These are phyloP conservation scores for Strigomonas culicis DNA, from an alignment of 208 protist genomes.

Conservation along the genomic window DNA sequence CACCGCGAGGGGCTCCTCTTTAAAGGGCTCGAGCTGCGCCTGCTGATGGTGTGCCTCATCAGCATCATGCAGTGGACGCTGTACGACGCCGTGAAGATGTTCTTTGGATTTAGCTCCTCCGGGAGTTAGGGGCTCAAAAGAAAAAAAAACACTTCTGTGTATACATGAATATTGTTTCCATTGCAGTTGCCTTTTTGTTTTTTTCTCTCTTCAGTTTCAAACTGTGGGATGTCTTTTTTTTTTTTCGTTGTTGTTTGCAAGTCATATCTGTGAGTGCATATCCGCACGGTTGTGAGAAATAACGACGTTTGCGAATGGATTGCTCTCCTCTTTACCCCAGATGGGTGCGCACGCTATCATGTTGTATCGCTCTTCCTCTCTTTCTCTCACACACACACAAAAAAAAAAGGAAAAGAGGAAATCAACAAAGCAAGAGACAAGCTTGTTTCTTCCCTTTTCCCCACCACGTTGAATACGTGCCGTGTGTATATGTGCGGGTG, in stretches of 20 bases:
- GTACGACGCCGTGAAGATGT: constrained; percentile 90
- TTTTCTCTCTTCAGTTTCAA: constrained; percentile 7
- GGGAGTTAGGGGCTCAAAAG: constrained; percentile 10
- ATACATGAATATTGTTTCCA: background rate
- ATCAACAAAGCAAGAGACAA: too few species aligned
- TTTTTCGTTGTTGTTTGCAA: constrained; percentile 5
- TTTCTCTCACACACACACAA: too few species aligned
- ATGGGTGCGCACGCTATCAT: too few species aligned
- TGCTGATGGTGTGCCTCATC: constrained; percentile 92
- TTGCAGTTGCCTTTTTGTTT: background rate
- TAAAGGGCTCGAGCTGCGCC: constrained; percentile 83
- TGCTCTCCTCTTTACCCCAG: too few species aligned
- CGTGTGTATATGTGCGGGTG: too few species aligned
- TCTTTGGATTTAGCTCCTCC: constrained; percentile 53
- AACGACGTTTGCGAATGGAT: too few species aligned
- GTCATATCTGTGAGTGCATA: background rate
- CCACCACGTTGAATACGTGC: too few species aligned
- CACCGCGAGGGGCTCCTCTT: constrained; percentile 43
- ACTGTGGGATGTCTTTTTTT: constrained; percentile 17
- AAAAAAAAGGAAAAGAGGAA: background rate
- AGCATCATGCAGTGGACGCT: constrained; percentile 95
- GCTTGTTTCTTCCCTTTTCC: too few species aligned
- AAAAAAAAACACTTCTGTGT: background rate
- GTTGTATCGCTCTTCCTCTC: too few species aligned
- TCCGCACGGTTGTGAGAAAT: too few species aligned